Evolutionary conservation across 1,284 basidiomycete genomes (phyloP).

Genomic region (Heterobasidion annosum): DNA sequence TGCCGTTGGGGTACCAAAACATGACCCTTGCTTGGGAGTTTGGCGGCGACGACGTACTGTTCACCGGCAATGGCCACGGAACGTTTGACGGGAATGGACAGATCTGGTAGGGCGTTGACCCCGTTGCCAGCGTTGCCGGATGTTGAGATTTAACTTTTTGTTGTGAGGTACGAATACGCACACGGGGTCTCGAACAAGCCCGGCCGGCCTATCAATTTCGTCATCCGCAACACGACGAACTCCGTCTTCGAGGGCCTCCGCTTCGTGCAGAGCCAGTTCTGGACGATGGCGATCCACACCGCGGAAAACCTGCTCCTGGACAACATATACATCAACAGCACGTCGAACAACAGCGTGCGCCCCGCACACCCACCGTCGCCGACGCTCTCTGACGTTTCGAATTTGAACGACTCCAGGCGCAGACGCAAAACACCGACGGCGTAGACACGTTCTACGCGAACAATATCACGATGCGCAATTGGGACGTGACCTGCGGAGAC

Average conservation of each 20-base stretch:
- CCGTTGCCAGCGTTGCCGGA: not conserved
- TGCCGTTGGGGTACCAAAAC: slow-evolving; percentile 21
- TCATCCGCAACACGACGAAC: slow-evolving; percentile 20
- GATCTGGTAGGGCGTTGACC: slow-evolving; percentile 11
- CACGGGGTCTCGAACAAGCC: slow-evolving; percentile 22
- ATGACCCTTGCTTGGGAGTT: slow-evolving; percentile 23
- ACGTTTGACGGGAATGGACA: slow-evolving; percentile 26
- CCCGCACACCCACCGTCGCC: not conserved
- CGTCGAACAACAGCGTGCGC: slow-evolving; percentile 18
- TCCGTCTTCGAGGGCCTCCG: slow-evolving; percentile 21
- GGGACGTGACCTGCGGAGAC: slow-evolving; percentile 22
- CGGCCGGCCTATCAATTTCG: slow-evolving; percentile 21
- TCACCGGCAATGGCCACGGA: slow-evolving; percentile 20
- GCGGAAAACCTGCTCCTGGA: slow-evolving; percentile 21
- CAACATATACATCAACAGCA: slow-evolving; percentile 24
- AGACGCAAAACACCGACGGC: slow-evolving; percentile 24
- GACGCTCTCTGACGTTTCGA: not conserved
- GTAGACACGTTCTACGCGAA: slow-evolving; percentile 23
- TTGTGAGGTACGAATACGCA: slow-evolving; percentile 20
- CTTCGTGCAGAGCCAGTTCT: slow-evolving; percentile 26
- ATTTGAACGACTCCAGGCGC: slow-evolving; percentile 10
- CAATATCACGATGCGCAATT: slow-evolving; percentile 22
- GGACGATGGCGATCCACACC: slow-evolving; percentile 24
- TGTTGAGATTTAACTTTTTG: not conserved
- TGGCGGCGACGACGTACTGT: slow-evolving; percentile 18